Percentiles rank a stretch among this genome's conserved stretches.
Evolutionary conservation across 257 asterid genomes (phyloP).

Genomic region (Mitragyna speciosa): DNA sequence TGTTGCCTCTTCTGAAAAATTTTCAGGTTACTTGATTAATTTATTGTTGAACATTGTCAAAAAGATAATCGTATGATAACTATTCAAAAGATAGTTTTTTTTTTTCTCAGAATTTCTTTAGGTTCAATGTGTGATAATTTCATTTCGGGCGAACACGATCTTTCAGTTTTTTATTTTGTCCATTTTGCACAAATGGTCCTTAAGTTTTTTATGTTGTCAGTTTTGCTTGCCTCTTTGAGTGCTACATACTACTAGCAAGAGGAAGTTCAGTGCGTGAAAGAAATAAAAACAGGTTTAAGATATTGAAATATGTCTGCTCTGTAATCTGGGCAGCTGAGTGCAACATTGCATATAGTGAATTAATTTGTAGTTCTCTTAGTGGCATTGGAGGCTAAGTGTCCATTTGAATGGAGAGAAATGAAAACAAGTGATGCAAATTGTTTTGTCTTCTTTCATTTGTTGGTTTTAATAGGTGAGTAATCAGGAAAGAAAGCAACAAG

Average conservation of each 20-base stretch:
- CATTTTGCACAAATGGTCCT: neutral
- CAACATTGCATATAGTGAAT: neutral
- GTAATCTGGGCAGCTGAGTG: neutral
- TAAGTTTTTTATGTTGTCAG: neutral
- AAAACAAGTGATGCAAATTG: neutral
- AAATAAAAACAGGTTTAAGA: neutral
- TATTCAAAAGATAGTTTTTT: neutral
- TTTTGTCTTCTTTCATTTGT: neutral
- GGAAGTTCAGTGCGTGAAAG: neutral
- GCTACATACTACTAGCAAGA: neutral
- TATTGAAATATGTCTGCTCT: neutral
- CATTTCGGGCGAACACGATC: no score
- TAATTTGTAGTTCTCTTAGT: neutral
- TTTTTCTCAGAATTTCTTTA: neutral
- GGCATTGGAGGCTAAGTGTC: neutral
- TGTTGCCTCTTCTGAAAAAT: neutral
- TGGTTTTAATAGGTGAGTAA: neutral
- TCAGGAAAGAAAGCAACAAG: neutral
- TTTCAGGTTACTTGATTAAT: neutral
- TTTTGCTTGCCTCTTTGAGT: neutral
- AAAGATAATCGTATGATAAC: neutral
- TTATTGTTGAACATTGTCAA: neutral
- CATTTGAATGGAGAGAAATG: neutral
- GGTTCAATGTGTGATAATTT: no score
- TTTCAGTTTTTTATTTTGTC: no score